A percentile compares a stretch with the other conserved stretches of the same genome.
Evolutionary conservation across 176 grass and related monocot genomes (phyloP).

Genomic region (Sorghum bicolor): Sorghum_bicolor_NCBIv3 NC_012872.2:51904501-51905000

Average conservation of each 20-base stretch:
- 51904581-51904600: background rate
- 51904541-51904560: conserved; percentile 15
- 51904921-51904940: conserved; percentile 6
- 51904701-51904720: conserved; percentile 97
- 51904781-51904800: background rate
- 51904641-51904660: conserved; percentile 68
- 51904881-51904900: conserved; percentile 77
- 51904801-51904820: conserved; percentile 8
- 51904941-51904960: background rate
- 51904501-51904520: conserved; percentile 86
- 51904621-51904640: background rate
- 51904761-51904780: background rate
- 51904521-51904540: conserved; percentile 95
- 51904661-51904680: conserved; percentile 73
- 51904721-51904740: conserved; percentile 44
- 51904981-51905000: conserved; percentile 94
- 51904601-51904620: background rate
- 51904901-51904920: conserved; percentile 20
- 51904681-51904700: conserved; percentile 80
- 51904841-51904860: conserved; percentile 95
- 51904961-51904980: conserved; percentile 19
- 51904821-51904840: conserved; percentile 99
- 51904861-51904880: conserved; percentile 82
- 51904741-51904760: conserved; percentile 4
- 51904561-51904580: conserved; percentile 4